phyloP scores from a whole-genome alignment of 1,284 basidiomycete species.

The Cutaneotrichosporon curvatum region DNA sequence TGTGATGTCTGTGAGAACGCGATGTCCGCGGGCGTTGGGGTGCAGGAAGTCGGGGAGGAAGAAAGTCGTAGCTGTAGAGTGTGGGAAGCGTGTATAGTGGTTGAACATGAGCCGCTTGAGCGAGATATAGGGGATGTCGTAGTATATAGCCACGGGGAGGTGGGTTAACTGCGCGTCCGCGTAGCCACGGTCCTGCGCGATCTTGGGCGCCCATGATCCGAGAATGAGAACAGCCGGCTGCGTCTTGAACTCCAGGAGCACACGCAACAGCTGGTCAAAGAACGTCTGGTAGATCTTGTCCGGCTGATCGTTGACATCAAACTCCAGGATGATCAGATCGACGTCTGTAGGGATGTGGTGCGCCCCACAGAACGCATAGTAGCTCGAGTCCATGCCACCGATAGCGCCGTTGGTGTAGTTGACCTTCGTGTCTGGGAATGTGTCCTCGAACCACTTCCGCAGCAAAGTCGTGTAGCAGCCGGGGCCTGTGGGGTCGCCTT shows the following conservation, averaged over 20 bases:
- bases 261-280: conserved; percentile 46
- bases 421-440: conserved; percentile 25
- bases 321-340: conserved; percentile 44
- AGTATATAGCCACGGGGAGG: conserved; percentile 43
- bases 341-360: conserved; percentile 42
- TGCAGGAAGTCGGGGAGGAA: conserved; percentile 39
- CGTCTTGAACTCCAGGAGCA: conserved; percentile 39
- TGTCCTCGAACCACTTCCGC: conserved; percentile 31
- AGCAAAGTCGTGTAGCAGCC: conserved; percentile 42
- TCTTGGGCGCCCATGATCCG: conserved; percentile 41
- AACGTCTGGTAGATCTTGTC: conserved; percentile 36
- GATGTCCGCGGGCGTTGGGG: conserved; percentile 44
- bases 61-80: conserved; percentile 33
- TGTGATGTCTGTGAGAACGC: conserved; percentile 42
- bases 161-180: conserved; percentile 44
- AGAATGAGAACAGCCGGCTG: conserved; percentile 44
- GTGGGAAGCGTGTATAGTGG: conserved; percentile 40
- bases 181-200: conserved; percentile 42
- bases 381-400: conserved; percentile 45
- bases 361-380: conserved; percentile 46
- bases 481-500: conserved; percentile 41
- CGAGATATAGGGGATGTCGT: conserved; percentile 43
- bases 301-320: conserved; percentile 46
- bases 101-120: conserved; percentile 44
- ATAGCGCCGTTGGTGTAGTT: conserved; percentile 41